Evolutionary conservation across 2,329 filamentous ascomycete genomes (phyloP).

Genomic region (Delphinella strobiligena): DNA sequence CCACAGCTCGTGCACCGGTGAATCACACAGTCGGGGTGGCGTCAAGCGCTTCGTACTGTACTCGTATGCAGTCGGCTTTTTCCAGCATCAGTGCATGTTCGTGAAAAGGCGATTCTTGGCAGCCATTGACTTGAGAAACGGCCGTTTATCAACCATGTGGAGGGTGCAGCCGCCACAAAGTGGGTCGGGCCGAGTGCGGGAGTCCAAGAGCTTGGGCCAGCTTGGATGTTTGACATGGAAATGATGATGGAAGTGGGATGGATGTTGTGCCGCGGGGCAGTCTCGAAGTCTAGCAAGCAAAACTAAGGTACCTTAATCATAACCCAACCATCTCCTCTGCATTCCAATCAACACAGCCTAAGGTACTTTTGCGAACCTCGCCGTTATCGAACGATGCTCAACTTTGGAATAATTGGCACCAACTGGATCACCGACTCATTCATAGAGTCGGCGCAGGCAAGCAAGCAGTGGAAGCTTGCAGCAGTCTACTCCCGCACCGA

Average conservation of each 20-base stretch:
- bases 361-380: no score
- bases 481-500: constrained; percentile 35
- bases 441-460: constrained; percentile 31
- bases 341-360: no score
- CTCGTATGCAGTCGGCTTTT: no score
- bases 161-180: background rate
- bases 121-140: no score
- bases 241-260: background rate
- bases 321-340: background rate
- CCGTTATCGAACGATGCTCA: constrained; percentile 26
- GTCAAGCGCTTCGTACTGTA: no score
- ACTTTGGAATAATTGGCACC: constrained; percentile 34
- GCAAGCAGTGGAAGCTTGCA: constrained; percentile 30
- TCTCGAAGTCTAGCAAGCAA: background rate
- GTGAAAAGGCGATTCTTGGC: no score
- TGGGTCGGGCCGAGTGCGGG: background rate
- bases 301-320: background rate
- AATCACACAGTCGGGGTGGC: no score
- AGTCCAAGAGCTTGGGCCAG: no score
- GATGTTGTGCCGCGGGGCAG: background rate
- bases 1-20: no score
- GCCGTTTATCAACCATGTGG: background rate
- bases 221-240: no score
- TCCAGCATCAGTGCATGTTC: no score
- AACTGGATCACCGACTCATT: constrained; percentile 40